Percentiles rank a stretch among this genome's conserved stretches.
phyloP scores from a whole-genome alignment of 306 rosid species.

The Cercis canadensis region DNA sequence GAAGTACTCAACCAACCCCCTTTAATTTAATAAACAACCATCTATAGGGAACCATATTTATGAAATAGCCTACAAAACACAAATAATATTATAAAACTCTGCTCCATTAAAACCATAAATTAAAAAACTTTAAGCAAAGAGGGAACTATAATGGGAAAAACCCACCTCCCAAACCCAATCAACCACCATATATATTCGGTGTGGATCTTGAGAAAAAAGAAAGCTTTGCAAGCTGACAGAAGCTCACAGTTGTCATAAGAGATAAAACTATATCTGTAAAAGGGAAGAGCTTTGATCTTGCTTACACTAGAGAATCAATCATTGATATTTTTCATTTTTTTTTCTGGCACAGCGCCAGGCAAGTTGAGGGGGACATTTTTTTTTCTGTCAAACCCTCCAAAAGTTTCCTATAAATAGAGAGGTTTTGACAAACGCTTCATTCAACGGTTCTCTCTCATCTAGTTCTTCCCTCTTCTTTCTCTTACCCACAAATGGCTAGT shows the following conservation, averaged over 20 bases:
- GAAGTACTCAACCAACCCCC: conserved; percentile 34
- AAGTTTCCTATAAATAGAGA: conserved; percentile 47
- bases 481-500: conserved; percentile 25
- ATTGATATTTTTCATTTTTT: conserved; percentile 36
- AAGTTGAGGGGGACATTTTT: conserved; percentile 31
- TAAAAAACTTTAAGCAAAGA: conserved; percentile 27
- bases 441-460: conserved; percentile 41
- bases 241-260: conserved; percentile 60
- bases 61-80: conserved; percentile 17
- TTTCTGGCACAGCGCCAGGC: conserved; percentile 24
- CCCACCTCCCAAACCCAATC: conserved; percentile 23
- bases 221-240: conserved; percentile 41
- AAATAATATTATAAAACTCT: conserved; percentile 16
- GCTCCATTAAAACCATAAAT: conserved; percentile 9
- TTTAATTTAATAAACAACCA: conserved; percentile 9
- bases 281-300: conserved; percentile 51
- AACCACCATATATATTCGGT: conserved; percentile 58
- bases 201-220: conserved; percentile 41
- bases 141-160: conserved; percentile 27
- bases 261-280: conserved; percentile 45
- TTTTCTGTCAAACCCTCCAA: conserved; percentile 33
- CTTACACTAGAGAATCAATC: conserved; percentile 52
- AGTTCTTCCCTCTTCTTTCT: conserved; percentile 12
- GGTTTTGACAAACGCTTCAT: conserved; percentile 47
- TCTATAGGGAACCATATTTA: not conserved